Conservation (phyloP, 768 basidiomycete species). For the Naematelia aurantialba region DNA sequence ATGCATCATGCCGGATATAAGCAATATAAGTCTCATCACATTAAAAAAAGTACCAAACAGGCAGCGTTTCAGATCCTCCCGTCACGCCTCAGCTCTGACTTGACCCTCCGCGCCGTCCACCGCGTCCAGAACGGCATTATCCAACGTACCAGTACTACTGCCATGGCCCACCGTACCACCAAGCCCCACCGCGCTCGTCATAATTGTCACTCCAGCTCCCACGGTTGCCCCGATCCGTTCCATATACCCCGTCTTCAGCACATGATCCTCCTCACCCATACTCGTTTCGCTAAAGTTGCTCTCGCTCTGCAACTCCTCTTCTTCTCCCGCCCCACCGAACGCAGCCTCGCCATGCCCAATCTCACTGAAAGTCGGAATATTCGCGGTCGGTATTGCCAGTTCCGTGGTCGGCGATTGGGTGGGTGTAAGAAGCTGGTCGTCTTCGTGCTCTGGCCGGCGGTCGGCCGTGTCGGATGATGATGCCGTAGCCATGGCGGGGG, state of each 20-base stretch:
- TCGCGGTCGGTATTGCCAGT: not conserved
- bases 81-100: too few relatives aligned
- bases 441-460: not conserved
- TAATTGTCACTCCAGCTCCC: not conserved
- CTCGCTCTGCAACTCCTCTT: not conserved
- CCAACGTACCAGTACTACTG: not conserved
- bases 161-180: not conserved
- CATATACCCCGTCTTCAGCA: not conserved
- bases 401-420: not conserved
- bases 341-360: not conserved
- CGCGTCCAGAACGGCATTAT: too few relatives aligned
- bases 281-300: not conserved
- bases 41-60: too few relatives aligned
- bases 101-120: too few relatives aligned
- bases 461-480: not conserved
- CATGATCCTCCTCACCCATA: not conserved
- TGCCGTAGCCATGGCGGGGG: not conserved
- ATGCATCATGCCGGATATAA: too few relatives aligned
- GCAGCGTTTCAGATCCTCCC: too few relatives aligned
- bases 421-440: conserved; percentile 1
- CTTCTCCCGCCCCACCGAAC: not conserved
- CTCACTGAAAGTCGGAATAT: not conserved
- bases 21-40: too few relatives aligned
- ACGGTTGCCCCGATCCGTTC: not conserved
- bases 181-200: not conserved